A percentile compares a stretch with the other conserved stretches of the same genome.
Conservation (phyloP, 495 filamentous ascomycete species). For the Cercophora newfieldiana region DNA sequence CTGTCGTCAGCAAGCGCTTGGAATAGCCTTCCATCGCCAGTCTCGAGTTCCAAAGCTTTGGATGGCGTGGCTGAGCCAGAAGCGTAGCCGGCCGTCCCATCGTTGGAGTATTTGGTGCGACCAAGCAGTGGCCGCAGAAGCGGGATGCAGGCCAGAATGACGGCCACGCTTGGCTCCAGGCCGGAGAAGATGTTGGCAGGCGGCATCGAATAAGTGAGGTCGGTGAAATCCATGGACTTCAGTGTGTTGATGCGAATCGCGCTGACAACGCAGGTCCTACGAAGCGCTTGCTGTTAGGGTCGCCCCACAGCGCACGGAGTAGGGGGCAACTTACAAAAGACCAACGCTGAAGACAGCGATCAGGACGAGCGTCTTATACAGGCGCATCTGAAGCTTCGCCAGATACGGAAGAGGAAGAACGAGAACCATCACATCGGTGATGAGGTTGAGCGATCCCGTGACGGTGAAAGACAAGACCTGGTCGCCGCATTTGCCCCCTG, state of each 20-base stretch:
- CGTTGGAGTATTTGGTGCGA: constrained; percentile 6
- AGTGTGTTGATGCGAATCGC: constrained; percentile 27
- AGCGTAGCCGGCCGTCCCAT: neutral
- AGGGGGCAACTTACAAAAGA: constrained; percentile 26
- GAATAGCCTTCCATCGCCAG: neutral
- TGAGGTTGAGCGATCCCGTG: constrained; percentile 31
- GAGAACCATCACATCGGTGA: constrained; percentile 32
- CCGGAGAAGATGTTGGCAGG: constrained; percentile 27
- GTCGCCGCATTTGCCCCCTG: constrained; percentile 30
- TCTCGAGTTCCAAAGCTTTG: constrained; percentile 6
- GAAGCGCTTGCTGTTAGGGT: neutral
- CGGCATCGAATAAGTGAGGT: constrained; percentile 30
- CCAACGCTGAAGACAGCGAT: constrained; percentile 29
- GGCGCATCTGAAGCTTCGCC: constrained; percentile 24
- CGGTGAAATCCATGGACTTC: constrained; percentile 27
- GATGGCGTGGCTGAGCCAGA: constrained; percentile 1
- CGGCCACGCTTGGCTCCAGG: constrained; percentile 32
- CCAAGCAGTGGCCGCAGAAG: constrained; percentile 34
- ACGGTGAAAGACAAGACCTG: constrained; percentile 27
- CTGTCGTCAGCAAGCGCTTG: constrained; percentile 9
- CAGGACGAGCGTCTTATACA: constrained; percentile 27
- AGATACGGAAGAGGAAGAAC: constrained; percentile 34
- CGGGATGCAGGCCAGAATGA: constrained; percentile 30
- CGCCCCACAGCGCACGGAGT: neutral
- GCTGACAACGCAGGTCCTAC: constrained; percentile 31